phyloP scores from a whole-genome alignment of 345 rosid genomes.

The Gossypium australe region DNA sequence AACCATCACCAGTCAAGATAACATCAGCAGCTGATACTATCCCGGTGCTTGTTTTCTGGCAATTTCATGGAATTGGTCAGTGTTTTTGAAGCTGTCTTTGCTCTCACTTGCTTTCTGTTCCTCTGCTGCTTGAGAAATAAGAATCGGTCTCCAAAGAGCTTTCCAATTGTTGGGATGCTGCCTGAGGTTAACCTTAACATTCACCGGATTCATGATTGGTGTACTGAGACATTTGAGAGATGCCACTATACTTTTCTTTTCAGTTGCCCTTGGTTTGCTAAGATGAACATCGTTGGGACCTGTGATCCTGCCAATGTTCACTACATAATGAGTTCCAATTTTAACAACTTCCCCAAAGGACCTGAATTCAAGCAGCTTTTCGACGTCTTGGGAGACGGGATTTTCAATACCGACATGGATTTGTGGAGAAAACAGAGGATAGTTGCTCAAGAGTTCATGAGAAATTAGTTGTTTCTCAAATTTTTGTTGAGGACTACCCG shows the following conservation, averaged over 20 bases:
- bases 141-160: conserved; percentile 27
- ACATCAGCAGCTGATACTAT: too few relatives aligned
- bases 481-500: conserved; percentile 17
- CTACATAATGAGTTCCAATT: conserved; percentile 53
- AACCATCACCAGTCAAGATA: too few relatives aligned
- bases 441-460: conserved; percentile 26
- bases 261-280: conserved; percentile 20
- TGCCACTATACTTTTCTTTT: conserved; percentile 24
- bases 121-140: conserved; percentile 14
- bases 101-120: conserved; percentile 3
- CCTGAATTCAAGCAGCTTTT: too few relatives aligned
- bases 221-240: conserved; percentile 22
- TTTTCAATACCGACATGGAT: conserved; percentile 31
- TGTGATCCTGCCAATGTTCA: conserved; percentile 52
- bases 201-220: conserved; percentile 28
- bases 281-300: conserved; percentile 30
- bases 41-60: too few relatives aligned
- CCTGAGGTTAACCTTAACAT: conserved; percentile 28
- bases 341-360: background rate
- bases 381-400: too few relatives aligned
- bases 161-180: conserved; percentile 57
- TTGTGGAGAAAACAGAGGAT: conserved; percentile 46
- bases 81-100: background rate
- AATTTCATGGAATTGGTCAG: background rate
- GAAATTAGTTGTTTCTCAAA: conserved; percentile 23